Conservation (phyloP, 2,329 filamentous ascomycete genomes). For the Chalara sp. region DNA sequence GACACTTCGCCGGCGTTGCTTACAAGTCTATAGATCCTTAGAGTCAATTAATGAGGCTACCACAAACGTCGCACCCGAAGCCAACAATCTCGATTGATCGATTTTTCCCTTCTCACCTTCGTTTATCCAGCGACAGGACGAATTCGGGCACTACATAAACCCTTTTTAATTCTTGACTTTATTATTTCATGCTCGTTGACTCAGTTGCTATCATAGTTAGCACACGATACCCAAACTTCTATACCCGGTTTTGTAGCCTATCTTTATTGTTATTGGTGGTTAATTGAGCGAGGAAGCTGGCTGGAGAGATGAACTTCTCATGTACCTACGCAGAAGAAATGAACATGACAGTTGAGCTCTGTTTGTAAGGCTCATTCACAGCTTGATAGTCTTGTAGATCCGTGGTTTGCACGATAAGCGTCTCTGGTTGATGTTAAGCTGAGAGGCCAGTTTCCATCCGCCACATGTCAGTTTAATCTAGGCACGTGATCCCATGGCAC, state of each 20-base stretch:
- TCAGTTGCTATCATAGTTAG: background rate
- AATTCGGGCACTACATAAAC: background rate
- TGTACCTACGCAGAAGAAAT: too few species aligned
- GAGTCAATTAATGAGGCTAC: slow-evolving; percentile 24
- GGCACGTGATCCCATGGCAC: too few species aligned
- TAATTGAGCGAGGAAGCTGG: too few species aligned
- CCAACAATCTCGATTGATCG: slow-evolving; percentile 2
- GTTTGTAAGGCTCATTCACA: too few species aligned
- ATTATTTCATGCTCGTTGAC: background rate
- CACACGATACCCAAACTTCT: background rate
- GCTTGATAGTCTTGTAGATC: too few species aligned
- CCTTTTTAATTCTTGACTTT: background rate
- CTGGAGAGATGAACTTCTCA: too few species aligned
- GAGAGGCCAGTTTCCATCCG: too few species aligned
- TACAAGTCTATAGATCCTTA: slow-evolving; percentile 25
- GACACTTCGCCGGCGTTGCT: background rate
- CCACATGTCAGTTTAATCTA: too few species aligned
- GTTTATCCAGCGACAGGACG: background rate
- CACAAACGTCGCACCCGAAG: slow-evolving; percentile 17
- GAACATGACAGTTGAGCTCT: too few species aligned
- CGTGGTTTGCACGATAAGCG: too few species aligned
- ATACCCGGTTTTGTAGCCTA: background rate
- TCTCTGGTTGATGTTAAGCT: too few species aligned
- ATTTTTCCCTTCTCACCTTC: background rate
- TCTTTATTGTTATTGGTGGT: too few species aligned